phyloP scores from a whole-genome alignment of 108 stramenopile species.

The Pseudonitzschia multistriata region DNA sequence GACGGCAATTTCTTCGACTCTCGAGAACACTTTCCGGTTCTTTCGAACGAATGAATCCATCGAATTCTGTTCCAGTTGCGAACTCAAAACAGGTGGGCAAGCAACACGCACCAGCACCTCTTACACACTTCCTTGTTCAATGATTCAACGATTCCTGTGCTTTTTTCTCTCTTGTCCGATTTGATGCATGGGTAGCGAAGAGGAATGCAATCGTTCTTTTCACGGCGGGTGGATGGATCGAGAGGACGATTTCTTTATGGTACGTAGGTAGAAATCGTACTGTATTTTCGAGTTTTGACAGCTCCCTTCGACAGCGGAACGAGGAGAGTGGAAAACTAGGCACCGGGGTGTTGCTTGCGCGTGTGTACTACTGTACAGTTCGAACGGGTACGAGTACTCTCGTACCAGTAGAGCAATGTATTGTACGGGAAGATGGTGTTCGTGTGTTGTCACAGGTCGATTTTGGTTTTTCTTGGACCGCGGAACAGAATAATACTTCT shows the following conservation, averaged over 20 bases:
- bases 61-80: no score
- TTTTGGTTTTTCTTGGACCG: neutral
- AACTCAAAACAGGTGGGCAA: no score
- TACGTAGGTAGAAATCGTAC: neutral
- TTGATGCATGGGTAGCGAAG: neutral
- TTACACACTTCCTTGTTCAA: neutral
- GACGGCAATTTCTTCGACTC: no score
- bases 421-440: neutral
- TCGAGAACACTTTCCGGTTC: no score
- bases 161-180: no score
- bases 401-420: neutral
- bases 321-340: neutral
- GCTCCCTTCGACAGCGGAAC: neutral
- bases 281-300: neutral
- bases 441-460: neutral
- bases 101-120: neutral
- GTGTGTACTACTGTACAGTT: no score
- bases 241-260: neutral
- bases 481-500: neutral
- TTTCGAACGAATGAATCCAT: no score
- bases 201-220: neutral
- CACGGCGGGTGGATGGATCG: no score
- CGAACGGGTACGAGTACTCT: neutral
- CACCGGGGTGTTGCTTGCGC: neutral
- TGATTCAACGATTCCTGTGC: neutral